Evolutionary conservation across 306 rosid genomes (phyloP).

Genomic region (Carpinus viminea): DNA sequence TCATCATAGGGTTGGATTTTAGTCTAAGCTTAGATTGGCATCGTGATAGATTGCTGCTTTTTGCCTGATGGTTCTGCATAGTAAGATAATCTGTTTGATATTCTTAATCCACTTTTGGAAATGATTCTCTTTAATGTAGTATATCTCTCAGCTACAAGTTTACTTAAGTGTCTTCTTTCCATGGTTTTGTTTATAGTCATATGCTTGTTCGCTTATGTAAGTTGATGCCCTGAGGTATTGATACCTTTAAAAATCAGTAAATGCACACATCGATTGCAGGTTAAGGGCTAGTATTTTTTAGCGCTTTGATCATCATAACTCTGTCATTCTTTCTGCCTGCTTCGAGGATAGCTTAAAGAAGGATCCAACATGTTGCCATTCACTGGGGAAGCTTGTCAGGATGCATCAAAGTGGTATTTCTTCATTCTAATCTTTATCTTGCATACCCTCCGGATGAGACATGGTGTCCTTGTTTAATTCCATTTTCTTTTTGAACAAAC

Average conservation of each 20-base stretch:
- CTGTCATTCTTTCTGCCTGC: slow-evolving; percentile 34
- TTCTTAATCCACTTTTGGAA: background rate
- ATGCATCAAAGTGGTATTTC: slow-evolving; percentile 67
- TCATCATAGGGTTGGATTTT: background rate
- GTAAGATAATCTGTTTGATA: background rate
- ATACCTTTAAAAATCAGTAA: slow-evolving; percentile 17
- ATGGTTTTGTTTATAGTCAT: background rate
- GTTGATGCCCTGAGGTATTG: slow-evolving; percentile 7
- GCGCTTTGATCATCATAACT: slow-evolving; percentile 53
- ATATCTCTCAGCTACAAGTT: background rate
- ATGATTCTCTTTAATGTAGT: background rate
- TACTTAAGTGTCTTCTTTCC: background rate
- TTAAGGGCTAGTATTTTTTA: slow-evolving; percentile 57
- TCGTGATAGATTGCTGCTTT: background rate
- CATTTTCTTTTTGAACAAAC: background rate
- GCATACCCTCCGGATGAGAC: slow-evolving; percentile 10
- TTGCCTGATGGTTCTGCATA: background rate
- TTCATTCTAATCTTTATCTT: slow-evolving; percentile 17
- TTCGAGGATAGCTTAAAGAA: slow-evolving; percentile 68
- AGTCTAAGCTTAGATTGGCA: background rate
- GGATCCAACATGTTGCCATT: slow-evolving; percentile 66
- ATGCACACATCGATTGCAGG: slow-evolving; percentile 43
- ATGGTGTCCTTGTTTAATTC: background rate
- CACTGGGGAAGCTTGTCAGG: slow-evolving; percentile 69
- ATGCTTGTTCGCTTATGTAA: background rate